Conservation (phyloP, 495 filamentous ascomycete species). For the Hypoxylon lienhwacheense region DNA sequence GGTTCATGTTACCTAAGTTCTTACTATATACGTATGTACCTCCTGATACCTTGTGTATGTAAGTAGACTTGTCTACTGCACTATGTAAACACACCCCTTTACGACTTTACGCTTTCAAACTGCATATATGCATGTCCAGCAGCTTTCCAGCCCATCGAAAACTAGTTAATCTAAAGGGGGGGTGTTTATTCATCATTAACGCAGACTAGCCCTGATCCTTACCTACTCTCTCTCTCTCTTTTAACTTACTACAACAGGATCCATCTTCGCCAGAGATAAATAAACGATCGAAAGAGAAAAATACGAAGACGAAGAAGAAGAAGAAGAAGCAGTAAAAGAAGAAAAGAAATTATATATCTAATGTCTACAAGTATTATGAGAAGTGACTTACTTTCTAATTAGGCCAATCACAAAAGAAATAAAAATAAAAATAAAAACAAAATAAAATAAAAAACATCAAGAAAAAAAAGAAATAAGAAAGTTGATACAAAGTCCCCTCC, state of each 20-base stretch:
- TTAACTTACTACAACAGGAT: slow-evolving; percentile 19
- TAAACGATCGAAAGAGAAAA: slow-evolving; percentile 10
- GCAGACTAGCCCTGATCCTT: slow-evolving; percentile 21
- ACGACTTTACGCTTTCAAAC: slow-evolving; percentile 9
- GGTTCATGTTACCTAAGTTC: no score
- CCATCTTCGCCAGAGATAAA: slow-evolving; percentile 20
- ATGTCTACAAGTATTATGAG: background rate
- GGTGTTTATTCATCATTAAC: no score
- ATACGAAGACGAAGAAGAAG: no score
- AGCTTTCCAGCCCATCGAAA: slow-evolving; percentile 31
- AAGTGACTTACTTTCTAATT: background rate
- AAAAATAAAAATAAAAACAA: slow-evolving; percentile 8
- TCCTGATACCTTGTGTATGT: no score
- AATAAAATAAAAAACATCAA: slow-evolving; percentile 12
- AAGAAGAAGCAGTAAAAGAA: no score
- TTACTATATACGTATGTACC: no score
- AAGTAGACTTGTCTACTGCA: no score
- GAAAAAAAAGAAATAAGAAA: slow-evolving; percentile 8
- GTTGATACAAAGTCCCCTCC: slow-evolving; percentile 9
- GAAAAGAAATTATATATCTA: no score
- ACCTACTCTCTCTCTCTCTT: slow-evolving; percentile 8
- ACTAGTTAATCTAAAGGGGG: slow-evolving; percentile 9
- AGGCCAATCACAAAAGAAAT: slow-evolving; percentile 10
- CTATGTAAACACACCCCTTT: no score
- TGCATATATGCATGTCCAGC: slow-evolving; percentile 27